Conservation (phyloP, 1,284 basidiomycete species). For the Cryptococcus sp. region DNA sequence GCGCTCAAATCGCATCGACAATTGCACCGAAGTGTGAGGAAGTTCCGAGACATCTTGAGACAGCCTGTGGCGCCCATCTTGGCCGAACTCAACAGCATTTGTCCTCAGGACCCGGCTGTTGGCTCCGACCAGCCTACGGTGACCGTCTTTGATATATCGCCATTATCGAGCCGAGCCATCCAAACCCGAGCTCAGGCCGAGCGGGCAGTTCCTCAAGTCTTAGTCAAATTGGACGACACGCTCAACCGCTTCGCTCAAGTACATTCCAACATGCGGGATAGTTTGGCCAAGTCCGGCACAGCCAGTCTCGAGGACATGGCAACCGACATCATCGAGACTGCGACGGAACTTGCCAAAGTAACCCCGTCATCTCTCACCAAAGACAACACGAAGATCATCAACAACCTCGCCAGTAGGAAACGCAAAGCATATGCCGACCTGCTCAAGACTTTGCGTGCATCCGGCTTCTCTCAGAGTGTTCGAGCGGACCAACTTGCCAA, state of each 20-base stretch:
- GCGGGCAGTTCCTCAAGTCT: constrained; percentile 20
- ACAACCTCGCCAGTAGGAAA: constrained; percentile 76
- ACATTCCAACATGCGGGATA: constrained; percentile 42
- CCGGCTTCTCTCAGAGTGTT: constrained; percentile 73
- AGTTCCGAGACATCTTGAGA: constrained; percentile 85
- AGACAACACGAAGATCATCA: constrained; percentile 71
- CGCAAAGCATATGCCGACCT: constrained; percentile 89
- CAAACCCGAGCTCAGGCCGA: constrained; percentile 12
- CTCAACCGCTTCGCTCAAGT: constrained; percentile 42
- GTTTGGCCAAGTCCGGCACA: constrained; percentile 11
- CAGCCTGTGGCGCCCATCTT: constrained; percentile 63
- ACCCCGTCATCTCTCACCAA: constrained; percentile 61
- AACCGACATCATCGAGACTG: constrained; percentile 70
- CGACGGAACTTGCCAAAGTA: constrained; percentile 64
- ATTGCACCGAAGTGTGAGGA: constrained; percentile 86
- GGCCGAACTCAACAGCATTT: constrained; percentile 33
- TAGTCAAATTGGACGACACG: constrained; percentile 35
- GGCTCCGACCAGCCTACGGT: constrained; percentile 1
- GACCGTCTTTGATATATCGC: constrained; percentile 11
- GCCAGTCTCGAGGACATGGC: constrained; percentile 64
- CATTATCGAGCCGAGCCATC: constrained; percentile 12
- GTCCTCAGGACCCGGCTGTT: constrained; percentile 33
- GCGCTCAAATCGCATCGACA: constrained; percentile 89
- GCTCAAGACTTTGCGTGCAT: constrained; percentile 80
- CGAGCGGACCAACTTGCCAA: constrained; percentile 69